Conservation (phyloP, 306 rosid genomes). For the Ceratonia siliqua region DNA sequence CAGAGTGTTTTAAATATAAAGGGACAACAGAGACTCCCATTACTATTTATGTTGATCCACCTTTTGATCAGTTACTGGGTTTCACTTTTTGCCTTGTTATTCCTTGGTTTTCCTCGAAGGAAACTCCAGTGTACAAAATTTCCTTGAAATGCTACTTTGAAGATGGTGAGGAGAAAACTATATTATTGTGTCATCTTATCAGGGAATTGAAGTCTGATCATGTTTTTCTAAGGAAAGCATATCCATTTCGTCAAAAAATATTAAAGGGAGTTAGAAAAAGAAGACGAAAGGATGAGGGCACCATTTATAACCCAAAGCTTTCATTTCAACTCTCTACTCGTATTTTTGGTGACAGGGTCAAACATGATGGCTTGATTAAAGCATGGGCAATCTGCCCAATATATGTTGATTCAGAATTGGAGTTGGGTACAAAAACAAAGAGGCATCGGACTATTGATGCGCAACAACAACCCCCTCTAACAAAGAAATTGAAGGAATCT, state of each 20-base stretch:
- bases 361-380: neutral
- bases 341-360: neutral
- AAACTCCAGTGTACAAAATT: neutral
- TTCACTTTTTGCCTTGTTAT: constrained; percentile 26
- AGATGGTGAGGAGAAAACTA: no score
- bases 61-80: constrained; percentile 14
- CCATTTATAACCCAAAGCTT: no score
- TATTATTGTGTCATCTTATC: no score
- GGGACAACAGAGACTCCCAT: neutral
- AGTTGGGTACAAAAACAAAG: neutral
- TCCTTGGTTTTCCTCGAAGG: neutral
- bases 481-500: neutral
- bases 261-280: no score
- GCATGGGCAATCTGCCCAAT: constrained; percentile 21
- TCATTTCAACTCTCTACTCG: constrained; percentile 2
- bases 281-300: no score
- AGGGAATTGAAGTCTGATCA: neutral
- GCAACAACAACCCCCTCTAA: neutral
- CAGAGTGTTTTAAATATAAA: neutral
- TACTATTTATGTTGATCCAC: neutral
- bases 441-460: neutral
- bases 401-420: neutral
- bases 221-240: neutral
- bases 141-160: neutral
- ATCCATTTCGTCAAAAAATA: no score